These are phyloP conservation scores for Cyclostephanos tholiformis DNA, from an alignment of 108 stramenopile species.

Conservation along the genomic window DNA sequence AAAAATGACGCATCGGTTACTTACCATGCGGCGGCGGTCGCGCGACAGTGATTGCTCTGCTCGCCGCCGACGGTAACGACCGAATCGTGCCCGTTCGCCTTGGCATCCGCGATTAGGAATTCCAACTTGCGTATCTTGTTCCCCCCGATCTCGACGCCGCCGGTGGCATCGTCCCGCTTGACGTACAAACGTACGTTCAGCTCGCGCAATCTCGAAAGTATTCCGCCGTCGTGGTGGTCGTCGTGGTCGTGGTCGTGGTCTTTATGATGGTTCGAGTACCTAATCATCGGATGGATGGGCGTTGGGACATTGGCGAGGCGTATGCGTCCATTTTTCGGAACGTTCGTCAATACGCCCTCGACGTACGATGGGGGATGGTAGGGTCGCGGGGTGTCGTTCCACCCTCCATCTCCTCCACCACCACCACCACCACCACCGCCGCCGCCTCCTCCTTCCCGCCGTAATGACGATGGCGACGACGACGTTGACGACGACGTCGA, in stretches of 20 bases:
- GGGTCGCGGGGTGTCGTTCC: conserved; percentile 16
- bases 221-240: conserved; percentile 1
- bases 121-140: conserved; percentile 93
- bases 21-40: conserved; percentile 77
- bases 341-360: conserved; percentile 24
- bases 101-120: conserved; percentile 87
- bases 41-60: conserved; percentile 92
- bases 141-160: conserved; percentile 83
- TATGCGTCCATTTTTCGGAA: conserved; percentile 52
- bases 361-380: conserved; percentile 65
- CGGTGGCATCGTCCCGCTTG: conserved; percentile 90
- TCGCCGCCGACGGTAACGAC: conserved; percentile 91
- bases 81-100: conserved; percentile 52
- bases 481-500: too few species aligned
- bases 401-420: too few species aligned
- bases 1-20: background rate
- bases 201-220: conserved; percentile 41
- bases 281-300: conserved; percentile 42
- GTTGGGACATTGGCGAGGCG: conserved; percentile 77
- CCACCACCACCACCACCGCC: too few species aligned
- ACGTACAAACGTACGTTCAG: conserved; percentile 56
- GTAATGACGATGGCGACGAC: too few species aligned
- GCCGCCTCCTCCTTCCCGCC: too few species aligned
- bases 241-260: conserved; percentile 12
- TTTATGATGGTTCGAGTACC: too few species aligned